Base-by-base conservation (phyloP, 2,329 filamentous ascomycete genomes). In the Venturia aucupariae region DNA sequence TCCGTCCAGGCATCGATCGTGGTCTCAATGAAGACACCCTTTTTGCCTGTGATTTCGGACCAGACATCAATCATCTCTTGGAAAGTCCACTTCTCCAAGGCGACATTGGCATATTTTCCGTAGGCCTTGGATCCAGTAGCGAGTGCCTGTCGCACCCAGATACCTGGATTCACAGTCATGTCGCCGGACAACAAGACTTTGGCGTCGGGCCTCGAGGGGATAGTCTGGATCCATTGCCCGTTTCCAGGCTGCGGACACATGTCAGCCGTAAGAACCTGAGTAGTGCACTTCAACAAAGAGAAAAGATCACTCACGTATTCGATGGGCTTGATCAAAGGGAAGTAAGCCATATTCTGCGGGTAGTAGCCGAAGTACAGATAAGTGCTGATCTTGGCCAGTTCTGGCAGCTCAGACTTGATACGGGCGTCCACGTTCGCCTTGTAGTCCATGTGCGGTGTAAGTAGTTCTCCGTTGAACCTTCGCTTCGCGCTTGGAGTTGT, bases 371-470 rank as follows among this genome's bases (percentile, higher is more conserved):
- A 68, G 64, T 69, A 71, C 5, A 72, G 66, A 44, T 71, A 73
- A 2, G 71, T 71, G 0, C 69, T 72, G 5, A 70, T 72, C 0
- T 68, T 68, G 10, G 70, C 70, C 59, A 73, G 60, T 2, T 66
- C 48, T 3, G 71, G 71, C 7, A 72, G 35, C 32, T 78, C 69
- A 0, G 70, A 63, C 32, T 74, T 75, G 69, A 80, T 80, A 38
- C 73, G 74, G 22, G 70, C 71, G 66, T 80, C 77, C 6, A 79
- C 71, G 1, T 70, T 69, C 30, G 73, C 73, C 67, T 81, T 81
- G 66, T 70, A 74, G n/a, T 76, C 76, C 66, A 78, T 78, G 65
- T 81, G 77, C 0, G 77, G 75, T 0, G 78, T 71, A 4, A 69
- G 42, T 2, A 69, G 65, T 60, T 74, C 73, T 0, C 77, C 77